A percentile compares a stretch with the other conserved stretches of the same genome.
Evolutionary conservation across 352 stramenopile species (phyloP).

Genomic region (Pythium plurisporium): DNA sequence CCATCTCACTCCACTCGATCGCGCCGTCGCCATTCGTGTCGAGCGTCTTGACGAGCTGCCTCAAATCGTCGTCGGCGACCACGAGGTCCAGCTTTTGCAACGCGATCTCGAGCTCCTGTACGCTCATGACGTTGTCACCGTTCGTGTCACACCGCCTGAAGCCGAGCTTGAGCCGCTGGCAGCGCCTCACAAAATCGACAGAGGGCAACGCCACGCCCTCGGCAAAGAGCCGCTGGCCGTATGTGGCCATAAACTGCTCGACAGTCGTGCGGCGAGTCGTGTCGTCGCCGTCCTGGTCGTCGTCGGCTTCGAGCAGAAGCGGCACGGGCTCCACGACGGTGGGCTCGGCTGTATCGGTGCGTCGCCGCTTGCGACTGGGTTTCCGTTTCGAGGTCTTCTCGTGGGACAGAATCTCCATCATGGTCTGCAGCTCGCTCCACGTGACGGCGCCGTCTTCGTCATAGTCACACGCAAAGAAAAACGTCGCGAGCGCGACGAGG

Average conservation of each 20-base stretch:
- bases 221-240: not conserved
- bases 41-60: not conserved
- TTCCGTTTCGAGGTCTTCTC: not conserved
- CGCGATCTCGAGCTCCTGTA: slow-evolving; percentile 10
- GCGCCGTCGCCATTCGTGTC: slow-evolving; percentile 6
- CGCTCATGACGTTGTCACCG: slow-evolving; percentile 12
- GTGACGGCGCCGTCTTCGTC: slow-evolving; percentile 7
- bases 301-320: not conserved
- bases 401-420: slow-evolving; percentile 5
- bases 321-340: not conserved
- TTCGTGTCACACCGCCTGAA: slow-evolving; percentile 13
- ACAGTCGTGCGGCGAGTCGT: not conserved
- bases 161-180: slow-evolving; percentile 2
- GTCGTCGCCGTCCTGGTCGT: not conserved
- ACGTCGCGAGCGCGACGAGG: slow-evolving; percentile 3
- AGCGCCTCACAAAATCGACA: slow-evolving; percentile 3
- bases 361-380: not conserved
- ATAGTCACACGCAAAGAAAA: slow-evolving; percentile 14
- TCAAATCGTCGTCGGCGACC: slow-evolving; percentile 4
- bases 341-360: not conserved
- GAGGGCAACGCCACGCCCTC: not conserved
- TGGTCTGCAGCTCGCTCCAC: not conserved
- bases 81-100: slow-evolving; percentile 15
- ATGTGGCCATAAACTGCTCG: slow-evolving; percentile 4
- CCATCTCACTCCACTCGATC: slow-evolving; percentile 19